Conservation (phyloP, 352 stramenopile species). For the Globisporangium perplexum region DNA sequence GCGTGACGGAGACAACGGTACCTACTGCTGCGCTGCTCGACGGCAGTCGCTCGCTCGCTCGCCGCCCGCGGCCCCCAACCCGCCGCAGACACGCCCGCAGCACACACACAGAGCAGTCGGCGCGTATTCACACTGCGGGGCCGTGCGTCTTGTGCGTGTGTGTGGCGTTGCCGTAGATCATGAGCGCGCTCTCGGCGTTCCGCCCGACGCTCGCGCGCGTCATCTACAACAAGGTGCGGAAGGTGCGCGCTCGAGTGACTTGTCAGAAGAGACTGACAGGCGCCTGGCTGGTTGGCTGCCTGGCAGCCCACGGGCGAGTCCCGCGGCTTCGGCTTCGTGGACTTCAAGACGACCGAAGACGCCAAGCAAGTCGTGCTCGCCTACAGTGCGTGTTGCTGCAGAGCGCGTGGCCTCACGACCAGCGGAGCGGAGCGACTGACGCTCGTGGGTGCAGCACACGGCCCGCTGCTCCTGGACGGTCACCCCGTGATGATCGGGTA, state of each 20-base stretch:
- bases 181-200: slow-evolving; percentile 42
- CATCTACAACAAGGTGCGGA: slow-evolving; percentile 65
- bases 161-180: slow-evolving; percentile 40
- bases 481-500: slow-evolving; percentile 40
- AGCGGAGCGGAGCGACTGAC: not conserved
- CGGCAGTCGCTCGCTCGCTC: not conserved
- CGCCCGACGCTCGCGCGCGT: slow-evolving; percentile 33
- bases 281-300: not conserved
- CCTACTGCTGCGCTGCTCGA: slow-evolving; percentile 1
- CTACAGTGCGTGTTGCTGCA: slow-evolving; percentile 33
- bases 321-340: slow-evolving; percentile 76
- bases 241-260: not conserved
- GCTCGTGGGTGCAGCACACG: slow-evolving; percentile 24
- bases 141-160: slow-evolving; percentile 1
- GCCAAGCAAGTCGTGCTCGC: slow-evolving; percentile 44
- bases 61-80: not conserved
- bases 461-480: slow-evolving; percentile 48
- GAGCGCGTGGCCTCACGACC: not conserved
- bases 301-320: slow-evolving; percentile 46
- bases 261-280: not conserved
- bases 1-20: slow-evolving; percentile 68
- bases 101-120: not conserved
- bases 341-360: slow-evolving; percentile 55
- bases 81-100: not conserved
- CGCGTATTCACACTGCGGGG: slow-evolving; percentile 14